Conservation (phyloP, 495 filamentous ascomycete genomes). For the Penicillium coprophilum region DNA sequence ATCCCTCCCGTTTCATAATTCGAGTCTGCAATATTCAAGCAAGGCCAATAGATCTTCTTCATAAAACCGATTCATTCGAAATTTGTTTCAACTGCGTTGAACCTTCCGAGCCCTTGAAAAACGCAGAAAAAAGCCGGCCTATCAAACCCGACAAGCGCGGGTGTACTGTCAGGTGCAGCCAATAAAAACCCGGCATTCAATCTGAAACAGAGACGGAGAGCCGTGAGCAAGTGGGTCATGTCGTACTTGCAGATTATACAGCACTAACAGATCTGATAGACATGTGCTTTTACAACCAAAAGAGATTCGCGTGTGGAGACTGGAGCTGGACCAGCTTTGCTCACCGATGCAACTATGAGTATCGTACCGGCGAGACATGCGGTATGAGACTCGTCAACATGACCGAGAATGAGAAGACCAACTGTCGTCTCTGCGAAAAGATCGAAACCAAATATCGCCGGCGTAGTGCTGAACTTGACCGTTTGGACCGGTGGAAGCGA, state of each 20-base stretch:
- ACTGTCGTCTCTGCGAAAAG: constrained; percentile 87
- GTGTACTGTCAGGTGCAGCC: constrained; percentile 31
- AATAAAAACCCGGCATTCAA: constrained; percentile 32
- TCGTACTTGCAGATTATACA: constrained; percentile 20
- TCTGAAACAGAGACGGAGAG: constrained; percentile 40
- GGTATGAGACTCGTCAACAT: constrained; percentile 87
- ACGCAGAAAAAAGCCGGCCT: constrained; percentile 35
- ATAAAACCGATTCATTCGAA: constrained; percentile 22
- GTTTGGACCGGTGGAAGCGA: constrained; percentile 80
- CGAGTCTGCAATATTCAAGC: constrained; percentile 19
- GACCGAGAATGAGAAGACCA: constrained; percentile 56
- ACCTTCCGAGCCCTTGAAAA: constrained; percentile 8
- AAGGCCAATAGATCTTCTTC: constrained; percentile 27
- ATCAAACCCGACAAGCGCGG: constrained; percentile 37
- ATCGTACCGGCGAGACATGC: constrained; percentile 97
- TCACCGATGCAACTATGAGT: constrained; percentile 92
- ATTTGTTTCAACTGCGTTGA: constrained; percentile 34
- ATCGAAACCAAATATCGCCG: constrained; percentile 84
- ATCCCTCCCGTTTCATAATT: constrained; percentile 38
- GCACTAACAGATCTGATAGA: constrained; percentile 43
- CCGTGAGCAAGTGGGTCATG: constrained; percentile 39
- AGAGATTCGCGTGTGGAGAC: constrained; percentile 69
- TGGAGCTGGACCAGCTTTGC: constrained; percentile 96
- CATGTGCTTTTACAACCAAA: constrained; percentile 62
- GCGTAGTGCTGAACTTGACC: constrained; percentile 69